Percentiles rank a stretch among this genome's conserved stretches.
phyloP scores from a whole-genome alignment of 164 flowering plant genomes.

The Vitis amurensis region DNA sequence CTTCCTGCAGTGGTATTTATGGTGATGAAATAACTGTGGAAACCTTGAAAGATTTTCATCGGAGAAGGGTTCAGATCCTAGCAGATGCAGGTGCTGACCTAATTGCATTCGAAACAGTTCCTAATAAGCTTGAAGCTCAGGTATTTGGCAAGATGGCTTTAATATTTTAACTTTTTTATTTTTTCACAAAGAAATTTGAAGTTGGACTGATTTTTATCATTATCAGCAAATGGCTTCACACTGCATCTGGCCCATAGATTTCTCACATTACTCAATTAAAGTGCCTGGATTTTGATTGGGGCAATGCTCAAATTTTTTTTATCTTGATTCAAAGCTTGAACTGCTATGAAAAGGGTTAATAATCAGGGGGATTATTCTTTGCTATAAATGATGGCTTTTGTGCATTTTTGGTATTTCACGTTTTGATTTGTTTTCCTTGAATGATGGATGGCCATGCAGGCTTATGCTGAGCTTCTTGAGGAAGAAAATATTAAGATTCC shows the following conservation, averaged over 20 bases:
- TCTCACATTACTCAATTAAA: background rate
- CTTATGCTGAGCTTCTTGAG: constrained; percentile 73
- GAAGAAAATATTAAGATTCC: constrained; percentile 75
- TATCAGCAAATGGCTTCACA: background rate
- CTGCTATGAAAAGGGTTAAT: background rate
- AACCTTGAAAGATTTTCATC: constrained; percentile 74
- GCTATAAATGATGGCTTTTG: background rate
- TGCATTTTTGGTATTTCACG: background rate
- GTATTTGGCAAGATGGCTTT: constrained; percentile 26
- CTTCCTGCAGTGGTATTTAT: constrained; percentile 67
- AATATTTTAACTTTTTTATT: background rate
- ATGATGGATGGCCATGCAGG: constrained; percentile 41
- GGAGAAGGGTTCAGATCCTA: constrained; percentile 83
- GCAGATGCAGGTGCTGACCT: constrained; percentile 84
- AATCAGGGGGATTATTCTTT: background rate
- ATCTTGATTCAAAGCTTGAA: background rate
- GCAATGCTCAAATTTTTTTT: background rate
- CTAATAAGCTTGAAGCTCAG: constrained; percentile 88
- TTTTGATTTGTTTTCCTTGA: background rate
- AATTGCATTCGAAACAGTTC: constrained; percentile 92
- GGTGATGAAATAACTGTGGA: constrained; percentile 56
- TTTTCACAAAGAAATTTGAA: background rate
- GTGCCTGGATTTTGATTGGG: background rate
- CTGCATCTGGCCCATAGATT: background rate
- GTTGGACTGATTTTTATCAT: background rate